These are phyloP conservation scores for Arthroderma uncinatum DNA, from an alignment of 2,329 filamentous ascomycete genomes.

Conservation along the genomic window DNA sequence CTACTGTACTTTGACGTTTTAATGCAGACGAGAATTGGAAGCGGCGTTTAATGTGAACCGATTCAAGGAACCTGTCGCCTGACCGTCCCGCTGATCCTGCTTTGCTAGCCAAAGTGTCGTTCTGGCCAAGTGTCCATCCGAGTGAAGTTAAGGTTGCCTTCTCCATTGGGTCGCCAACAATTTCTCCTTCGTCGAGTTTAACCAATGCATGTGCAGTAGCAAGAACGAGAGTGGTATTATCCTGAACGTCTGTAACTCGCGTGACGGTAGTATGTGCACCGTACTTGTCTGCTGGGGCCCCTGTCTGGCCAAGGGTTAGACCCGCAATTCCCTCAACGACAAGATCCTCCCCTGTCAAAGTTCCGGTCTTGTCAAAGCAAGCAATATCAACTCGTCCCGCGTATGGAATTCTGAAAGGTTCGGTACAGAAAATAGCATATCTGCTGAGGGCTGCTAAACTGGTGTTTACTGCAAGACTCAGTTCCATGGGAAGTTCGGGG, in stretches of 20 bases:
- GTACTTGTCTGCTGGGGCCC: conserved; percentile 59
- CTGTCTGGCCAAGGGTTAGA: conserved; percentile 58
- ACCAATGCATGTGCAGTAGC: conserved; percentile 92
- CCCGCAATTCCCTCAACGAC: conserved; percentile 96
- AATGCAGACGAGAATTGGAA: conserved; percentile 97
- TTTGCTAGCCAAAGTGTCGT: conserved; percentile 71
- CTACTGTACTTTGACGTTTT: conserved; percentile 91
- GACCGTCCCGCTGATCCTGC: conserved; percentile 30
- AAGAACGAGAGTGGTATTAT: conserved; percentile 83
- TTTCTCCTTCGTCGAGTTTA: conserved; percentile 89
- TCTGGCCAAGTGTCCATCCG: conserved; percentile 83
- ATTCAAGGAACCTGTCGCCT: conserved; percentile 45
- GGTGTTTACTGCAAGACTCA: conserved; percentile 94
- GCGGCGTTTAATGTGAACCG: conserved; percentile 86
- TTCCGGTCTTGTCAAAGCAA: conserved; percentile 98
- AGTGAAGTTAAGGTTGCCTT: conserved; percentile 85
- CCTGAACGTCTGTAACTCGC: conserved; percentile 55
- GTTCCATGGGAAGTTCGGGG: conserved; percentile 96
- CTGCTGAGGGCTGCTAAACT: conserved; percentile 89
- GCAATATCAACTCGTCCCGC: conserved; percentile 91
- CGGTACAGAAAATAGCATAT: conserved; percentile 95
- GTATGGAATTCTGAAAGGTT: conserved; percentile 95
- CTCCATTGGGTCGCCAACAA: conserved; percentile 98
- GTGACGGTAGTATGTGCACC: conserved; percentile 73
- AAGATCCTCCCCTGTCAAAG: conserved; percentile 87